These are phyloP conservation scores for Porphyrellus cyaneotinctus DNA, from an alignment of 768 basidiomycete genomes.

Conservation along the genomic window DNA sequence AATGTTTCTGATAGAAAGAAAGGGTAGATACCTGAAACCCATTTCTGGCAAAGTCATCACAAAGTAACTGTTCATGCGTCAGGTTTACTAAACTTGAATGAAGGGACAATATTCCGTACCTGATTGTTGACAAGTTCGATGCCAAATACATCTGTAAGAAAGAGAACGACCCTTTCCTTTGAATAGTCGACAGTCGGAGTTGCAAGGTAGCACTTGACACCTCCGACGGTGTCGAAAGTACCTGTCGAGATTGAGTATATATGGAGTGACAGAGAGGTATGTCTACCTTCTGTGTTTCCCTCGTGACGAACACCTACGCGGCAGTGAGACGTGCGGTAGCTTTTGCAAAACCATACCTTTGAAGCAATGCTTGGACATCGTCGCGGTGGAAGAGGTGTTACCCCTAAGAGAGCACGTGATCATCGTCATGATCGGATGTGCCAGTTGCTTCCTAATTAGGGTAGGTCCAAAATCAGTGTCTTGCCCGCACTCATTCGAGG, in stretches of 20 bases:
- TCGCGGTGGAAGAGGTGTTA: not conserved
- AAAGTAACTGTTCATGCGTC: not conserved
- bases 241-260: not conserved
- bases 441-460: conserved; percentile 17
- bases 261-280: not conserved
- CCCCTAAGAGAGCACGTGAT: conserved; percentile 13
- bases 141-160: not conserved
- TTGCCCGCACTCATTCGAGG: not conserved
- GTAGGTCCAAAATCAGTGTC: conserved; percentile 12
- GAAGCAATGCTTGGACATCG: not conserved
- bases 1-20: not conserved
- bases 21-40: not conserved
- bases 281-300: not conserved
- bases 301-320: not conserved
- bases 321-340: not conserved
- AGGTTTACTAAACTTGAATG: not conserved
- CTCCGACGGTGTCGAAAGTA: not conserved
- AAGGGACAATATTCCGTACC: not conserved
- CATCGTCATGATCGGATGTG: conserved; percentile 21
- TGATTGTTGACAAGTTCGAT: not conserved
- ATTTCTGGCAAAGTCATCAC: conserved; percentile 1
- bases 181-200: not conserved
- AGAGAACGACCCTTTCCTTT: not conserved
- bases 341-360: not conserved
- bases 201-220: not conserved